phyloP scores from a whole-genome alignment of 108 stramenopile species.

The Schizochytrium sp. region DNA sequence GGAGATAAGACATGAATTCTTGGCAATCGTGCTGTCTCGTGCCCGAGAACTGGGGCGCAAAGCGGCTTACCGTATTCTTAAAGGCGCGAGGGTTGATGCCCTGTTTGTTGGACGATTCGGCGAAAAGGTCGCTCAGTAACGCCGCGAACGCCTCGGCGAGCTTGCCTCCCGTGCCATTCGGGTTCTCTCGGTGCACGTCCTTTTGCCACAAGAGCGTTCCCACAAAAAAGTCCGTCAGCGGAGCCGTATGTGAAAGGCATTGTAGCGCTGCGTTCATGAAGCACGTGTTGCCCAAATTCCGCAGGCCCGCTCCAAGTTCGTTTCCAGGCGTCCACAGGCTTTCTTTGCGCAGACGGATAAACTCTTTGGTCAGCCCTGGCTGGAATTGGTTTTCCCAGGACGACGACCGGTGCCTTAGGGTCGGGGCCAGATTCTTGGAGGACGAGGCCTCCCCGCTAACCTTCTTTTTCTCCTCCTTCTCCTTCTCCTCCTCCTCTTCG shows the following conservation, averaged over 20 bases:
- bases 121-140: conserved; percentile 69
- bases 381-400: background rate
- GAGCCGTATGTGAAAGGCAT: background rate
- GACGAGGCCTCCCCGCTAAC: background rate
- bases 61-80: conserved; percentile 59
- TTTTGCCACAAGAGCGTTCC: conserved; percentile 56
- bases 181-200: conserved; percentile 75
- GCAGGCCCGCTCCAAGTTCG: background rate
- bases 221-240: background rate
- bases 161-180: conserved; percentile 81
- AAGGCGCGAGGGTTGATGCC: conserved; percentile 67
- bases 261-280: conserved; percentile 27
- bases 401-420: background rate
- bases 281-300: conserved; percentile 22
- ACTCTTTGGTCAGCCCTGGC: background rate
- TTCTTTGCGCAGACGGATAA: background rate
- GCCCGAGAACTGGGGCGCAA: conserved; percentile 73
- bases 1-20: conserved; percentile 75
- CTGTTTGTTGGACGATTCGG: conserved; percentile 51
- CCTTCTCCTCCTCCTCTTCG: too few relatives aligned
- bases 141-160: conserved; percentile 80
- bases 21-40: conserved; percentile 94
- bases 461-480: background rate
- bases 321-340: background rate
- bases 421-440: background rate